phyloP scores from a whole-genome alignment of 306 rosid species.

The Hippophae gyantsensis region DNA sequence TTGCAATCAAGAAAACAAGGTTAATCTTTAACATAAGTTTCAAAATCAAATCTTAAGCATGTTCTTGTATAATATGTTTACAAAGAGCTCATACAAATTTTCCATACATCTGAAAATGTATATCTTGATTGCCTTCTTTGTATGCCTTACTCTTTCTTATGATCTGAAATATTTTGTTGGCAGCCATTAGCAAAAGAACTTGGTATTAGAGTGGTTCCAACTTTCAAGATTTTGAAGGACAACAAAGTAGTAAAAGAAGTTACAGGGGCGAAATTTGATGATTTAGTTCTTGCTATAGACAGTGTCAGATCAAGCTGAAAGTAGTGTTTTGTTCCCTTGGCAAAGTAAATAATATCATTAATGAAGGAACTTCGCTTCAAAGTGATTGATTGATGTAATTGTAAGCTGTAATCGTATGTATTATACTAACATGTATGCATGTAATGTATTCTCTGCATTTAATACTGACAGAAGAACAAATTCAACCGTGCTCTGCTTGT shows the following conservation, averaged over 20 bases:
- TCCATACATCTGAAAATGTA: too few relatives aligned
- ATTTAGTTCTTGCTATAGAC: constrained; percentile 72
- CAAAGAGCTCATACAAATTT: not conserved
- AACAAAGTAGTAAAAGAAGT: constrained; percentile 71
- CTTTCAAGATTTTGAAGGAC: constrained; percentile 86
- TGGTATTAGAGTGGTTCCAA: constrained; percentile 91
- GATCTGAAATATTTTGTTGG: constrained; percentile 10
- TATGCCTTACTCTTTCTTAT: constrained; percentile 3
- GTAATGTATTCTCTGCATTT: constrained; percentile 1
- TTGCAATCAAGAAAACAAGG: constrained; percentile 65
- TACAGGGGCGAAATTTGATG: constrained; percentile 84
- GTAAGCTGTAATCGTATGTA: not conserved
- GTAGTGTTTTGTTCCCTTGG: too few relatives aligned
- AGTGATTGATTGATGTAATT: not conserved
- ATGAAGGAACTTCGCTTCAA: constrained; percentile 3
- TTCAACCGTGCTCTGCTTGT: too few relatives aligned
- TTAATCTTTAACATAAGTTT: constrained; percentile 8
- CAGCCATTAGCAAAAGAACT: constrained; percentile 98
- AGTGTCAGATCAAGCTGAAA: constrained; percentile 47
- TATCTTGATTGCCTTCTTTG: not conserved
- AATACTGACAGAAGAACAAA: constrained; percentile 5
- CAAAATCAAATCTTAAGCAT: not conserved
- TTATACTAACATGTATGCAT: constrained; percentile 20
- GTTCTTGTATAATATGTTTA: not conserved
- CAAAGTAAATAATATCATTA: not conserved